Evolutionary conservation across 2,329 filamentous ascomycete genomes (phyloP).

Genomic region (Cryphonectria carpinicola): DNA sequence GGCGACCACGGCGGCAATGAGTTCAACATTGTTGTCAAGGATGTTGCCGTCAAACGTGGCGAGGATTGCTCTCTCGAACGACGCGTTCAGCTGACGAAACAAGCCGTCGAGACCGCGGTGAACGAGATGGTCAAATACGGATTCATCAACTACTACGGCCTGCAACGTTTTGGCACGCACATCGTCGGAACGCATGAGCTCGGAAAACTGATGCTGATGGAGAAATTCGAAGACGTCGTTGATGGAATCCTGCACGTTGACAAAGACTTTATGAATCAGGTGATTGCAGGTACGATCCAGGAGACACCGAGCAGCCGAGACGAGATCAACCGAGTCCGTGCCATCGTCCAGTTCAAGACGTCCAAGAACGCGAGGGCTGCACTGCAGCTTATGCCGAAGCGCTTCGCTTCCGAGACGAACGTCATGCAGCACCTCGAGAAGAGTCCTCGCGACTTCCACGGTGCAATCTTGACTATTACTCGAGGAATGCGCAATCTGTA

Average conservation of each 20-base stretch:
- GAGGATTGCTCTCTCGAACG: slow-evolving; percentile 52
- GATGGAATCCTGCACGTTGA: slow-evolving; percentile 77
- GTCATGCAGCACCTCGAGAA: slow-evolving; percentile 77
- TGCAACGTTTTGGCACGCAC: slow-evolving; percentile 96
- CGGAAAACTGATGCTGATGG: slow-evolving; percentile 81
- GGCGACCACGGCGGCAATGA: slow-evolving; percentile 89
- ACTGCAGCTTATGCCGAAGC: slow-evolving; percentile 63
- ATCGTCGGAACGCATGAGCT: slow-evolving; percentile 82
- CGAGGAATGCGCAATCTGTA: slow-evolving; percentile 90
- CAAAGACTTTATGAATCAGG: slow-evolving; percentile 58
- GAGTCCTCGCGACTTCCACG: slow-evolving; percentile 71
- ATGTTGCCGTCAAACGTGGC: slow-evolving; percentile 67
- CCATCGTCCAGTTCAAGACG: slow-evolving; percentile 73
- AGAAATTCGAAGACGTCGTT: slow-evolving; percentile 79
- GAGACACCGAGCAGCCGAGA: slow-evolving; percentile 65
- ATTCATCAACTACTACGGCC: slow-evolving; percentile 96
- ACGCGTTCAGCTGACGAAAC: slow-evolving; percentile 47
- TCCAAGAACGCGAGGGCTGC: slow-evolving; percentile 63
- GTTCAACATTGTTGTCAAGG: slow-evolving; percentile 88
- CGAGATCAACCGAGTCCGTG: slow-evolving; percentile 77
- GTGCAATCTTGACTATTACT: slow-evolving; percentile 79
- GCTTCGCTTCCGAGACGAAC: slow-evolving; percentile 78
- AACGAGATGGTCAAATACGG: slow-evolving; percentile 71
- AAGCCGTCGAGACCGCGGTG: slow-evolving; percentile 62
- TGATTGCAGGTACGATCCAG: slow-evolving; percentile 52